Percentiles rank a stretch among this genome's conserved stretches.
Evolutionary conservation across 805 yeast genomes (phyloP).

Genomic region (Wickerhamomyces silvicola): DNA sequence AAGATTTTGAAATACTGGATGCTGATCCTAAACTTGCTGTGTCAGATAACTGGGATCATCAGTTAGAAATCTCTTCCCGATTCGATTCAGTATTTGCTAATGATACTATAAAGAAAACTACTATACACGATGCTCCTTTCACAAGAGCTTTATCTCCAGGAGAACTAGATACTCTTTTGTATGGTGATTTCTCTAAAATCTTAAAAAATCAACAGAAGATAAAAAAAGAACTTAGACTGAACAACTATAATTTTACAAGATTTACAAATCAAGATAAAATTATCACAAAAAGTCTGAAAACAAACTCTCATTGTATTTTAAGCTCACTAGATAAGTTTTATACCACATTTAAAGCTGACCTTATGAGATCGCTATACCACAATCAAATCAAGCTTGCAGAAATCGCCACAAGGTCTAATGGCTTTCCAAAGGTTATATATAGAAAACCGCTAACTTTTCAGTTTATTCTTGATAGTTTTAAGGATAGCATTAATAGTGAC

Average conservation of each 20-base stretch:
- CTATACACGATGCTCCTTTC: conserved; percentile 19
- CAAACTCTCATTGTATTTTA: conserved; percentile 1
- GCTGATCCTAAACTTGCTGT: conserved; percentile 40
- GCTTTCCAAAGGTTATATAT: conserved; percentile 31
- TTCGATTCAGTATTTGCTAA: conserved; percentile 17
- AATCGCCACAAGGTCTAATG: conserved; percentile 24
- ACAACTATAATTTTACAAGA: conserved; percentile 17
- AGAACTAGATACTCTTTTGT: conserved; percentile 42
- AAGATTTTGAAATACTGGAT: conserved; percentile 39
- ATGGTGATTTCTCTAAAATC: conserved; percentile 37
- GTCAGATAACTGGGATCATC: conserved; percentile 59
- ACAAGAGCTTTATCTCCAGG: conserved; percentile 22
- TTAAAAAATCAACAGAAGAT: conserved; percentile 23
- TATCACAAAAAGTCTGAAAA: conserved; percentile 4
- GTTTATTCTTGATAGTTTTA: conserved; percentile 19
- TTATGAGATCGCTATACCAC: conserved; percentile 12
- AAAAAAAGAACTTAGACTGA: conserved; percentile 23
- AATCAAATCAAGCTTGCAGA: conserved; percentile 20
- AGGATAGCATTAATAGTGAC: conserved; percentile 13
- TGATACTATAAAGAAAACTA: conserved; percentile 12
- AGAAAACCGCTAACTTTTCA: conserved; percentile 27
- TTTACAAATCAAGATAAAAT: conserved; percentile 16
- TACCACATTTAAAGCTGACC: conserved; percentile 4
- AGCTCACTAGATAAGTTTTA: conserved; percentile 3
- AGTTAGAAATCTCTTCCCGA: conserved; percentile 43